Evolutionary conservation across 2,329 filamentous ascomycete species (phyloP).

Genomic region (Penicillium freii): DNA sequence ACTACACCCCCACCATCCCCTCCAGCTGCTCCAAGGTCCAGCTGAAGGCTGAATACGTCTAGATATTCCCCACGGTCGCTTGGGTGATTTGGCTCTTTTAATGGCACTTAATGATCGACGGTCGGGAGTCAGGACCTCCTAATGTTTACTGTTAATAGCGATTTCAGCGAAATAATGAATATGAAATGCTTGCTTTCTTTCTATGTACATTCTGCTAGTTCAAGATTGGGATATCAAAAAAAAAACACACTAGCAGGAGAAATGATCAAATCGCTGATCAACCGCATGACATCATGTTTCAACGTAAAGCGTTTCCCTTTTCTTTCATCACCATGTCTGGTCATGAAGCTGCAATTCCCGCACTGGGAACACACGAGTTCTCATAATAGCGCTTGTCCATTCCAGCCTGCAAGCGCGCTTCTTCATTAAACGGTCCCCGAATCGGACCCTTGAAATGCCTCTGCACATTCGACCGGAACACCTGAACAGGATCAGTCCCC

Average conservation of each 20-base stretch:
- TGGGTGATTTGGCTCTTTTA: neutral
- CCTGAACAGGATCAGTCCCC: constrained; percentile 45
- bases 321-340: neutral
- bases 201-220: constrained; percentile 8
- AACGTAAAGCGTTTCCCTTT: constrained; percentile 1
- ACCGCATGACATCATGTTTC: constrained; percentile 9
- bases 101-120: neutral
- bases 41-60: constrained; percentile 27
- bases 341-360: constrained; percentile 4
- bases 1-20: constrained; percentile 25
- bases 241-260: constrained; percentile 2
- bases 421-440: constrained; percentile 47
- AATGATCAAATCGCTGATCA: neutral
- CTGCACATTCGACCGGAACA: constrained; percentile 46
- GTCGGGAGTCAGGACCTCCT: neutral
- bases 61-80: constrained; percentile 11
- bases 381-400: constrained; percentile 48
- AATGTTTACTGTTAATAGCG: constrained; percentile 8
- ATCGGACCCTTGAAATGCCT: constrained; percentile 45
- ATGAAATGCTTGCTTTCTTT: constrained; percentile 1
- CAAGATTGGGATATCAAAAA: constrained; percentile 9
- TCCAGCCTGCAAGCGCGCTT: constrained; percentile 46
- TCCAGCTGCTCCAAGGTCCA: constrained; percentile 36
- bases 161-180: constrained; percentile 4
- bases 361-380: constrained; percentile 13